Percentiles rank a stretch among this genome's conserved stretches.
Conservation (phyloP, 2,329 filamentous ascomycete species). For the Microdochium nivale region DNA sequence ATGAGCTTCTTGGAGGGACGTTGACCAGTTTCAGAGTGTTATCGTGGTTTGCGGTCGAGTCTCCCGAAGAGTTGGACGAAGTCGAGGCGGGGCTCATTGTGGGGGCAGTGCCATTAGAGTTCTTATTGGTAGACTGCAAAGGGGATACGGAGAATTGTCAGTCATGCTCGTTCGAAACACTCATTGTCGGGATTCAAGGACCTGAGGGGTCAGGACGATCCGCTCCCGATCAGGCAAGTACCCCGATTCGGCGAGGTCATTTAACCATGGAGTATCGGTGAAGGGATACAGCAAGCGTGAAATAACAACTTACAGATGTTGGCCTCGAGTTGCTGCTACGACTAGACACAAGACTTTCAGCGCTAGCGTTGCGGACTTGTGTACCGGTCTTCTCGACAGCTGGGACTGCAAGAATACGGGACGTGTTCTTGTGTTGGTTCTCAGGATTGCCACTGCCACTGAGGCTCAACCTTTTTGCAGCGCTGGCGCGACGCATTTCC, state of each 20-base stretch:
- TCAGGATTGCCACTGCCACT: constrained; percentile 12
- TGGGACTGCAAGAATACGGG: constrained; percentile 23
- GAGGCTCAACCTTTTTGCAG: not conserved
- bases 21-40: constrained; percentile 41
- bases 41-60: constrained; percentile 40
- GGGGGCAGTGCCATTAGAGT: constrained; percentile 37
- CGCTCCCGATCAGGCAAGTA: not conserved
- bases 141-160: constrained; percentile 18
- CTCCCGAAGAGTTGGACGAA: constrained; percentile 30
- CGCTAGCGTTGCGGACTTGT: constrained; percentile 46
- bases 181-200: not conserved
- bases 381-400: constrained; percentile 20
- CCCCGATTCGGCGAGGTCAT: not conserved
- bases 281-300: too few relatives aligned
- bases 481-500: constrained; percentile 18
- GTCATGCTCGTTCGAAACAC: not conserved
- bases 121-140: constrained; percentile 51
- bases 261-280: constrained; percentile 13
- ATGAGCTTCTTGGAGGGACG: constrained; percentile 54
- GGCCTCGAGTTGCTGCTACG: constrained; percentile 52
- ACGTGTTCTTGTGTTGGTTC: constrained; percentile 28
- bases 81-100: constrained; percentile 42
- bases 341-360: constrained; percentile 54
- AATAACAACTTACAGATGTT: constrained; percentile 51
- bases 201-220: not conserved